Percentiles rank a stretch among this genome's conserved stretches.
These are phyloP conservation scores for Zanthoxylum bungeanum DNA, from an alignment of 345 rosid genomes.

Conservation along the genomic window DNA sequence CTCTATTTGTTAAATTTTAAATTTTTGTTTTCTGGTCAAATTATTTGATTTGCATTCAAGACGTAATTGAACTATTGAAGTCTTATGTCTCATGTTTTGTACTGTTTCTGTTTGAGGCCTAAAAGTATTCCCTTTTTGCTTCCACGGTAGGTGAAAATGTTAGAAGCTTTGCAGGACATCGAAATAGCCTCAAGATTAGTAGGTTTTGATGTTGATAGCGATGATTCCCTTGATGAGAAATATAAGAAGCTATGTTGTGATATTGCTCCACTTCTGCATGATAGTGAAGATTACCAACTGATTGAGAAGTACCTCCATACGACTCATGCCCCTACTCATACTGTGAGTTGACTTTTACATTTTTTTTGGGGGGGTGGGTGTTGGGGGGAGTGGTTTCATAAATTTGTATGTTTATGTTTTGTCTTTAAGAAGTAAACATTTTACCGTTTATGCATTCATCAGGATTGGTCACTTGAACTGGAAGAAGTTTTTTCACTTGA, in stretches of 20 bases:
- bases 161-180: constrained; percentile 94
- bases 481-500: constrained; percentile 90
- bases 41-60: background rate
- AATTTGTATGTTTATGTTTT: background rate
- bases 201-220: constrained; percentile 78
- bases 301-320: constrained; percentile 73
- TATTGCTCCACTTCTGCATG: constrained; percentile 74
- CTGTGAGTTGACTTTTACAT: constrained; percentile 36
- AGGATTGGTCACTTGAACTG: constrained; percentile 93
- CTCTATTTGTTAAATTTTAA: background rate
- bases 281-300: constrained; percentile 70
- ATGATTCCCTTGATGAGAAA: constrained; percentile 82
- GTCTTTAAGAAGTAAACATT: background rate
- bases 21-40: background rate
- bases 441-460: constrained; percentile 17
- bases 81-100: background rate
- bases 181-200: constrained; percentile 97
- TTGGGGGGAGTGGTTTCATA: background rate
- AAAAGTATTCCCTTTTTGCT: constrained; percentile 18
- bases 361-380: background rate
- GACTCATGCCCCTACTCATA: constrained; percentile 96
- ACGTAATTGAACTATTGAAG: background rate
- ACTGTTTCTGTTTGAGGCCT: background rate
- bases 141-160: constrained; percentile 80
- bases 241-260: constrained; percentile 67